Evolutionary conservation across 257 asterid genomes (phyloP).

Genomic region (Forsythia suspensa): DNA sequence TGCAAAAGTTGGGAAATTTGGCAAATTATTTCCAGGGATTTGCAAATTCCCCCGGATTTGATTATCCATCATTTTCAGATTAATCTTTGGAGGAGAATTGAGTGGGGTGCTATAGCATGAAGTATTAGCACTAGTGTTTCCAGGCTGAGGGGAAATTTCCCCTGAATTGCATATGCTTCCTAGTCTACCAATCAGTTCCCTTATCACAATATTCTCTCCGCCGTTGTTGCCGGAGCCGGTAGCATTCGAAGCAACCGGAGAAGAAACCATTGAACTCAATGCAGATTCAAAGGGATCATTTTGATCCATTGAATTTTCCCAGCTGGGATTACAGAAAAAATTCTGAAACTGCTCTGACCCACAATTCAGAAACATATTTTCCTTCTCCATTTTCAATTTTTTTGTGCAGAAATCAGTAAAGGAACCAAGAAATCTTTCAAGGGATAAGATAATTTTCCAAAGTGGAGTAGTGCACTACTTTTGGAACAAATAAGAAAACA

Average conservation of each 20-base stretch:
- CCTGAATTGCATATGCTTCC: conserved; percentile 73
- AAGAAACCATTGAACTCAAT: conserved; percentile 89
- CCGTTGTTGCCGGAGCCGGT: conserved; percentile 5
- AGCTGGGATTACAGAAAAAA: conserved; percentile 42
- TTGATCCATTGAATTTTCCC: conserved; percentile 66
- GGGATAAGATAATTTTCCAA: too few species aligned
- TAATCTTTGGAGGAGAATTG: conserved; percentile 79
- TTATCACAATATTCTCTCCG: conserved; percentile 51
- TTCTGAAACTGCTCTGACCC: conserved; percentile 22
- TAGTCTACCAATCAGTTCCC: conserved; percentile 76
- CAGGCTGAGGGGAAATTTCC: conserved; percentile 49
- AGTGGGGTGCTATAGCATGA: conserved; percentile 74
- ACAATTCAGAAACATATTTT: conserved; percentile 34
- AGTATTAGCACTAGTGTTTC: conserved; percentile 35
- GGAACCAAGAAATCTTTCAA: too few species aligned
- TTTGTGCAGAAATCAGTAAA: too few species aligned
- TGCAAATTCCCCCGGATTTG: conserved; percentile 44
- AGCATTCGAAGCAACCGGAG: conserved; percentile 57
- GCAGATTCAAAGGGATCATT: conserved; percentile 82
- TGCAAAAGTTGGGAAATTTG: conserved; percentile 32
- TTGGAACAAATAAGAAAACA: conserved; percentile 25
- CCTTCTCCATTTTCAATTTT: conserved; percentile 38
- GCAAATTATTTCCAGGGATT: conserved; percentile 30
- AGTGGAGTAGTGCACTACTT: conserved; percentile 15
- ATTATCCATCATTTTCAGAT: conserved; percentile 41